Base-by-base conservation (phyloP, 768 basidiomycete genomes). In the Lyophyllum atratum region DNA sequence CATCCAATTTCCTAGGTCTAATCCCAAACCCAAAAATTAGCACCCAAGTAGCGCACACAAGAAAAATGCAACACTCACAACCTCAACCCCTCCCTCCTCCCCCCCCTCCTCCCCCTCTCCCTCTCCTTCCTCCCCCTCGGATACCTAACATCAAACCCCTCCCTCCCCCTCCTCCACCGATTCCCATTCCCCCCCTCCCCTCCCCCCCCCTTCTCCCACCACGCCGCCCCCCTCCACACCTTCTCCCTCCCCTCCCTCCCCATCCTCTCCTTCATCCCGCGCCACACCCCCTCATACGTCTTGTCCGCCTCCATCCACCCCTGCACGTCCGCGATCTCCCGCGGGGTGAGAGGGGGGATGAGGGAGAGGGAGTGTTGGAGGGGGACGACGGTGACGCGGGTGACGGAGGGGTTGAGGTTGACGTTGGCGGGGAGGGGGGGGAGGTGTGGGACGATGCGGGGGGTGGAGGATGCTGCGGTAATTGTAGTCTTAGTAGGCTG, bases 381-480 rank as follows among this genome's bases (percentile, higher is more conserved):
- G 1, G 90, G 88, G 2, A 93, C 81, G 53, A 81, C 70, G 8
- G 83, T 80, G 42, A 92, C 76, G 19, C 77, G 76, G 8, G 89
- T 90, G 19, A 84, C 79, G 29, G 76, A 72, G 15, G 80, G 81
- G 69, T 85, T 84, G 53, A 85, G 76, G 21, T 70, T 67, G 39
- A 78, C 74, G 49, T 72, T 74, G 7, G 79, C 62, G 14, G 80
- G 72, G 8, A 79, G 72, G 2, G 82, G 74, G n/a, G 80, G 73
- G 22, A 78, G 45, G 12, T 49, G 49, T 43, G 49, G 44, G 34
- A 50, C 14, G 4, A 40, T 11, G 2, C 22, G 53, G 10, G 29
- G 21, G 15, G 44, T 25, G 54, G 12, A 14, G 5, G 26, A 12
- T 43, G 49, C n/a, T 1, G 53, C 22, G 29, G 50, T n/a, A 28